Conservation (phyloP, 2,329 filamentous ascomycete genomes). For the Penicillium expansum region DNA sequence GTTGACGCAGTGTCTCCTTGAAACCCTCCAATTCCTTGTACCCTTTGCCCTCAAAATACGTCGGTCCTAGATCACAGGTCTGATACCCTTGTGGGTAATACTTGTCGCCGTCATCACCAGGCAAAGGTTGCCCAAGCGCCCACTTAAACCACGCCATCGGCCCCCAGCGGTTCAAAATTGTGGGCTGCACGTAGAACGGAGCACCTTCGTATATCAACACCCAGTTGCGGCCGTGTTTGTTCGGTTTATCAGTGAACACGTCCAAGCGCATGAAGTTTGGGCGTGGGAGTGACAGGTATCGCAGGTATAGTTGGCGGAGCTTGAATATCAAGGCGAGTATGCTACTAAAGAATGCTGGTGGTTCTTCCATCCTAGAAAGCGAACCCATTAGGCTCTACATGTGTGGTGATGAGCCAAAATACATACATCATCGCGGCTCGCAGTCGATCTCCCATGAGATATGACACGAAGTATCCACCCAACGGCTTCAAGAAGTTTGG, state of each 20-base stretch:
- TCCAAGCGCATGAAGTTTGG: constrained; percentile 39
- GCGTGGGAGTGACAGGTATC: constrained; percentile 61
- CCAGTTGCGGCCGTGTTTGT: constrained; percentile 56
- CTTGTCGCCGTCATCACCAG: constrained; percentile 48
- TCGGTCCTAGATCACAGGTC: constrained; percentile 62
- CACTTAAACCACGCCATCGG: constrained; percentile 52
- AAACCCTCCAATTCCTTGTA: constrained; percentile 26
- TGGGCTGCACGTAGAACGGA: constrained; percentile 63
- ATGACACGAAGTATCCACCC: too few species aligned
- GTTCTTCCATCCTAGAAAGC: too few species aligned
- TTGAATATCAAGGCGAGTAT: constrained; percentile 50
- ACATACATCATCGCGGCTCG: too few species aligned
- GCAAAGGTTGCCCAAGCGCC: constrained; percentile 45
- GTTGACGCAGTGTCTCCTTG: constrained; percentile 44
- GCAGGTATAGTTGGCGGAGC: constrained; percentile 54
- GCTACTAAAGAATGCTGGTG: constrained; percentile 28
- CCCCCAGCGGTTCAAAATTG: constrained; percentile 61
- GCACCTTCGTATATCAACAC: constrained; percentile 55
- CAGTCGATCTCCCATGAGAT: too few species aligned
- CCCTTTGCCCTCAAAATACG: constrained; percentile 52
- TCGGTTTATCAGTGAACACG: constrained; percentile 47
- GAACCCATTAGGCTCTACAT: too few species aligned
- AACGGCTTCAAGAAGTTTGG: too few species aligned
- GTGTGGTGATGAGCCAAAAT: too few species aligned
- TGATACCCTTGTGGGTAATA: constrained; percentile 50